A percentile compares a stretch with the other conserved stretches of the same genome.
These are phyloP conservation scores for Arxiozyma bovina DNA, from an alignment of 1,139 yeast species.

Conservation along the genomic window DNA sequence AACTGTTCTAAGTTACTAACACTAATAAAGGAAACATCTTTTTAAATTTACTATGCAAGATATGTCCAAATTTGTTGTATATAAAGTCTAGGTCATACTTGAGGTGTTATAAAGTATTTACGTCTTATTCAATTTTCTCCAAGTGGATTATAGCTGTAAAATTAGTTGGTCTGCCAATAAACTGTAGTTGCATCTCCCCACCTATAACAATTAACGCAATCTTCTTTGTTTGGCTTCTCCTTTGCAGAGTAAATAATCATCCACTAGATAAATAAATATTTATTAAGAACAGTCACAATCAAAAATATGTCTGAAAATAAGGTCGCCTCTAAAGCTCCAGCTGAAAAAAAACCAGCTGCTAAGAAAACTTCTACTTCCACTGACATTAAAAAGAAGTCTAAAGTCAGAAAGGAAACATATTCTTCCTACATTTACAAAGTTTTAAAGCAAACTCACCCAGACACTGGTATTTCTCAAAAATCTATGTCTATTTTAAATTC, in stretches of 20 bases:
- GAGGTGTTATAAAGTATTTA: too few species aligned
- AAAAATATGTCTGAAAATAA: slow-evolving; percentile 86
- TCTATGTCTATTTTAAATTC: slow-evolving; percentile 99
- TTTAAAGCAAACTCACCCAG: slow-evolving; percentile 98
- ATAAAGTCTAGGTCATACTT: background rate
- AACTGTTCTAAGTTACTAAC: too few species aligned
- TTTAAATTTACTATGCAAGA: background rate
- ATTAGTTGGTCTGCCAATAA: background rate
- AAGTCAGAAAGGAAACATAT: slow-evolving; percentile 98
- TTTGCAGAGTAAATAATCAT: background rate
- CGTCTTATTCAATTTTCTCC: background rate
- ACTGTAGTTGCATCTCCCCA: background rate
- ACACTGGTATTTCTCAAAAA: slow-evolving; percentile 98
- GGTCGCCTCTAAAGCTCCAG: slow-evolving; percentile 98
- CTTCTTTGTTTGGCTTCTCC: background rate
- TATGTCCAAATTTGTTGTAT: background rate
- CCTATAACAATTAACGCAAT: background rate
- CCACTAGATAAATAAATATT: background rate
- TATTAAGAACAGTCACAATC: slow-evolving; percentile 3
- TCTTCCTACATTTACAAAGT: slow-evolving; percentile 98
- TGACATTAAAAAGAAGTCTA: slow-evolving; percentile 87
- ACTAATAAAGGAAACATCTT: too few species aligned
- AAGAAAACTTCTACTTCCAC: slow-evolving; percentile 77
- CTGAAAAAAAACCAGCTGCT: slow-evolving; percentile 94
- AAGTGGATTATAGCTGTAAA: background rate